A percentile compares a stretch with the other conserved stretches of the same genome.
phyloP scores from a whole-genome alignment of 441 rosid species.

The Gossypium gossypioides region DNA sequence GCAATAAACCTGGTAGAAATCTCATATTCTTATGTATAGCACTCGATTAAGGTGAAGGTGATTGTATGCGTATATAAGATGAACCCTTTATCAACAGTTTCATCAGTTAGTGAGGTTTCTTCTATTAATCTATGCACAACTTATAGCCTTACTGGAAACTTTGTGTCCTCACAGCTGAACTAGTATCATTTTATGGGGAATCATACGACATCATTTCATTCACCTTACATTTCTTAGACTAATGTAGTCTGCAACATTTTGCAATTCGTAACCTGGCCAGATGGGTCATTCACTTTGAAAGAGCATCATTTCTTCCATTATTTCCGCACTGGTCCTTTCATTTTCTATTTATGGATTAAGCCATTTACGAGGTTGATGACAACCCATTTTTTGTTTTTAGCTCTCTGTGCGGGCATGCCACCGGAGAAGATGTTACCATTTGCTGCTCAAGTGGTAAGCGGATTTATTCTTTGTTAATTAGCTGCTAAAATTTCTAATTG shows the following conservation, averaged over 20 bases:
- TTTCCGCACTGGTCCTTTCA: background rate
- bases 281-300: background rate
- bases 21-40: background rate
- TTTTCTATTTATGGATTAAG: background rate
- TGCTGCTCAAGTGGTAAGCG: constrained; percentile 68
- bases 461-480: background rate
- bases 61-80: background rate
- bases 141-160: background rate
- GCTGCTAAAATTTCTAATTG: background rate
- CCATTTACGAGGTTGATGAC: background rate
- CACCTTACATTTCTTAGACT: background rate
- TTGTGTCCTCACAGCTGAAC: background rate
- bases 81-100: background rate
- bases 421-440: constrained; percentile 74
- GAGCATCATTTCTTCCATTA: background rate
- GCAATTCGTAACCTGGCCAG: background rate
- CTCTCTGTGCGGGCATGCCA: constrained; percentile 54
- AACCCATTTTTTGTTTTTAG: constrained; percentile 22
- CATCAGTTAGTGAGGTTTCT: background rate
- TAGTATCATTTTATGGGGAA: background rate
- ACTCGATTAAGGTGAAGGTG: background rate
- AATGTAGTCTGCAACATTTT: background rate
- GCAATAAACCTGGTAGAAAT: background rate
- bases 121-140: background rate
- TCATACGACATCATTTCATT: background rate